Conservation (phyloP, 1,284 basidiomycete genomes). For the Malassezia vespertilionis region DNA sequence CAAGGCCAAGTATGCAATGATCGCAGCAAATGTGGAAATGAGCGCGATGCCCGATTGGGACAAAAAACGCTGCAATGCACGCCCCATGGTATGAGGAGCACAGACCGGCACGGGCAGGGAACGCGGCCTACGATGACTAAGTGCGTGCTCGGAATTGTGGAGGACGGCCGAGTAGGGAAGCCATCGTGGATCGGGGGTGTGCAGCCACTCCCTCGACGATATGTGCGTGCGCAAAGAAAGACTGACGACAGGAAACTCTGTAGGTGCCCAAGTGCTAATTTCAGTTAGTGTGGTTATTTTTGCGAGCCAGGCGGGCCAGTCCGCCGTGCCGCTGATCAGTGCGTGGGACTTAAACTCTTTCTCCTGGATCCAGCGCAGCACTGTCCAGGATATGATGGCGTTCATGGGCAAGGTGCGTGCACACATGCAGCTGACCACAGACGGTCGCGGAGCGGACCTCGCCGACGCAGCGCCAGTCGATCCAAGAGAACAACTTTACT, state of each 20-base stretch:
- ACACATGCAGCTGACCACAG: conserved; percentile 23
- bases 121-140: too few species aligned
- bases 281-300: conserved; percentile 34
- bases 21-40: neutral
- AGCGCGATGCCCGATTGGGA: too few species aligned
- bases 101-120: too few species aligned
- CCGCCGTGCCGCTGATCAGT: conserved; percentile 57
- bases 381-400: conserved; percentile 46
- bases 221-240: neutral
- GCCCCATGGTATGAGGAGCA: too few species aligned
- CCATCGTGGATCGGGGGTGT: too few species aligned
- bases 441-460: conserved; percentile 84
- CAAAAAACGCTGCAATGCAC: too few species aligned
- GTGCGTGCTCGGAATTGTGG: too few species aligned
- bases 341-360: conserved; percentile 80
- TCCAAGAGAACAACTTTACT: conserved; percentile 87
- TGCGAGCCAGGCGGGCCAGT: conserved; percentile 40
- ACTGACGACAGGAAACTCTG: conserved; percentile 16
- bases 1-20: neutral
- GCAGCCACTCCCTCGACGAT: neutral
- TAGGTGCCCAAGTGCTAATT: conserved; percentile 7
- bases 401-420: conserved; percentile 45
- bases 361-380: conserved; percentile 76
- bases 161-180: too few species aligned
- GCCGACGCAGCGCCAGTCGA: conserved; percentile 60